Conservation (phyloP, 2,329 filamentous ascomycete species). For the Nemania sp. region DNA sequence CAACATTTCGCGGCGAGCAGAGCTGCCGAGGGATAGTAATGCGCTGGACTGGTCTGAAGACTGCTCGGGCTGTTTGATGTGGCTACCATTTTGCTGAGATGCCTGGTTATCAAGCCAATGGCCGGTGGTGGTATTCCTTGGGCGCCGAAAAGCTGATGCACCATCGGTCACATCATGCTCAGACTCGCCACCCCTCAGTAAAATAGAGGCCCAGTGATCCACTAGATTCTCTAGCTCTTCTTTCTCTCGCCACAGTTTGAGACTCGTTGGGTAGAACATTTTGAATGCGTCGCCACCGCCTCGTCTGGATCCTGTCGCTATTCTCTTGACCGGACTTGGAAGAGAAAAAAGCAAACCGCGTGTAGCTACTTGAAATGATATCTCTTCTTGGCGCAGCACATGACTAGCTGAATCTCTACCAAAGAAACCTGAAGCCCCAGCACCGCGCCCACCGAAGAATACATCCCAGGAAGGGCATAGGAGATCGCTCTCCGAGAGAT, state of each 20-base stretch:
- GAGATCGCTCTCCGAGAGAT: constrained; percentile 88
- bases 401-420: constrained; percentile 74
- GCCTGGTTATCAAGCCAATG: constrained; percentile 33
- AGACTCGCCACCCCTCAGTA: constrained; percentile 66
- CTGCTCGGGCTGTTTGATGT: constrained; percentile 45
- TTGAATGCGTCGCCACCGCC: constrained; percentile 74
- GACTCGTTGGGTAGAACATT: constrained; percentile 91
- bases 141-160: constrained; percentile 62
- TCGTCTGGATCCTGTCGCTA: constrained; percentile 59
- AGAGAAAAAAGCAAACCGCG: constrained; percentile 87
- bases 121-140: constrained; percentile 48
- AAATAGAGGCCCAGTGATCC: constrained; percentile 73
- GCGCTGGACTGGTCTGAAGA: constrained; percentile 49
- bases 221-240: constrained; percentile 84
- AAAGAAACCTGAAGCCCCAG: constrained; percentile 58
- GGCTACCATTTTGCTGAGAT: constrained; percentile 38
- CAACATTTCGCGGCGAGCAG: constrained; percentile 78
- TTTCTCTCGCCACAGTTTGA: constrained; percentile 84
- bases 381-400: constrained; percentile 88
- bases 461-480: constrained; percentile 79
- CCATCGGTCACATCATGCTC: constrained; percentile 58
- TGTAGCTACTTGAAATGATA: constrained; percentile 91
- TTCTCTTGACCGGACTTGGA: constrained; percentile 85
- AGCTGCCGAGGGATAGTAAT: constrained; percentile 70
- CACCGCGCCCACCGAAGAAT: constrained; percentile 73